Percentiles rank a stretch among this genome's conserved stretches.
These are phyloP conservation scores for Neurospora sp. DNA, from an alignment of 495 filamentous ascomycete genomes.

Conservation along the genomic window DNA sequence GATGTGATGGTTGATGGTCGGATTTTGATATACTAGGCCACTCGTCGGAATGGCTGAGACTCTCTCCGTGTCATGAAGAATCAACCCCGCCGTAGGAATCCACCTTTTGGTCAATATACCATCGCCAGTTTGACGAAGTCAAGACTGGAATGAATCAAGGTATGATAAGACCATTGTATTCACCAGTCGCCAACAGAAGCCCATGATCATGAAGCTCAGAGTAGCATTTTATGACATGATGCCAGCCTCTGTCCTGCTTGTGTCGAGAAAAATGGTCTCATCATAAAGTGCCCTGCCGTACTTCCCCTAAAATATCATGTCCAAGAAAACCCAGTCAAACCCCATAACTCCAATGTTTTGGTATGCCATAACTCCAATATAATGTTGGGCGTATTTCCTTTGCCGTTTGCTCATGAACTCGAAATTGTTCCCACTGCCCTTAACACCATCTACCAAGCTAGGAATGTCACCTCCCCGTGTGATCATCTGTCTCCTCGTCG, in stretches of 20 bases:
- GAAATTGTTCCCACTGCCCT: neutral
- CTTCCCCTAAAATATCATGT: neutral
- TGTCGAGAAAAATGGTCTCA: neutral
- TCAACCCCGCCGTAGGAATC: too few species aligned
- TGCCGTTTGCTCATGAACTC: neutral
- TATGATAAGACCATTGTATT: neutral
- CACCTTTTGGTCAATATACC: neutral
- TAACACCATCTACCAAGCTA: neutral
- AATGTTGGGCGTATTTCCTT: neutral
- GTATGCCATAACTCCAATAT: neutral
- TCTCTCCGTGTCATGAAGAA: too few species aligned
- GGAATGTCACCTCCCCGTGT: neutral
- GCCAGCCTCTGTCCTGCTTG: neutral
- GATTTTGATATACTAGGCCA: too few species aligned
- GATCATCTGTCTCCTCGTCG: conserved; percentile 13
- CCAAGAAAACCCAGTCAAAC: neutral
- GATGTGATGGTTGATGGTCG: neutral
- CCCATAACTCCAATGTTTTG: neutral
- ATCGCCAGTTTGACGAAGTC: neutral
- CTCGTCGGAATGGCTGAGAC: neutral
- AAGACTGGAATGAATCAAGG: neutral
- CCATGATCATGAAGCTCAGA: neutral
- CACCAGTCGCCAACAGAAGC: neutral
- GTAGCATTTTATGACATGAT: neutral
- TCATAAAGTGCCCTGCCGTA: neutral